Evolutionary conservation across 352 stramenopile genomes (phyloP).

Genomic region (Phytophthora megakarya): DNA sequence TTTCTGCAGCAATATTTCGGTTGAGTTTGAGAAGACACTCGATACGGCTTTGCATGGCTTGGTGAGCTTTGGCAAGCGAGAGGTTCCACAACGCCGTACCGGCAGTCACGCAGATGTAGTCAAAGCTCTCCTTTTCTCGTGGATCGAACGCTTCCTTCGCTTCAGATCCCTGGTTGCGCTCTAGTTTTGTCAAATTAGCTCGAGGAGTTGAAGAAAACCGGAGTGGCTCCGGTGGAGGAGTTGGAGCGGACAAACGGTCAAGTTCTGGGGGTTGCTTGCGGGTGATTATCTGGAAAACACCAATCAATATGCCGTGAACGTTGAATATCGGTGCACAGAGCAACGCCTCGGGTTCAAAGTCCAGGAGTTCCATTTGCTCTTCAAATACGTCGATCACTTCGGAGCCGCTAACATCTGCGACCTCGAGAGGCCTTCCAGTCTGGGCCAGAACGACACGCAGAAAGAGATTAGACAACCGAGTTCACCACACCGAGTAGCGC

Average conservation of each 20-base stretch:
- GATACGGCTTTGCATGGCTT: slow-evolving; percentile 71
- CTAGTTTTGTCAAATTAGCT: slow-evolving; percentile 21
- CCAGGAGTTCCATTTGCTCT: slow-evolving; percentile 67
- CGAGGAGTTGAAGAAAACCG: slow-evolving; percentile 22
- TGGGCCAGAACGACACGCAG: slow-evolving; percentile 19
- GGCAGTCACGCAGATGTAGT: slow-evolving; percentile 61
- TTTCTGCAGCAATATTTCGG: slow-evolving; percentile 72
- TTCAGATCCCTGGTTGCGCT: slow-evolving; percentile 17
- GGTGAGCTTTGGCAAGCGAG: slow-evolving; percentile 63
- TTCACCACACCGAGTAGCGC: neutral
- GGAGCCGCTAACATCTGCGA: slow-evolving; percentile 53
- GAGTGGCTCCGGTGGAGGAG: slow-evolving; percentile 7
- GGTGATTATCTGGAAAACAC: slow-evolving; percentile 69
- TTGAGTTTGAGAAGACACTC: slow-evolving; percentile 76
- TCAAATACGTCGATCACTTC: slow-evolving; percentile 69
- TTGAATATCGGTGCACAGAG: slow-evolving; percentile 68
- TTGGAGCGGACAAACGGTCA: slow-evolving; percentile 1
- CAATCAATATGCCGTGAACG: slow-evolving; percentile 61
- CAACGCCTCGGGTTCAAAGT: slow-evolving; percentile 64
- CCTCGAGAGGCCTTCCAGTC: slow-evolving; percentile 61
- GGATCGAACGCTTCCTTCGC: slow-evolving; percentile 33
- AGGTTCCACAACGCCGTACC: slow-evolving; percentile 77
- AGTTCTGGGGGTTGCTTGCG: slow-evolving; percentile 32
- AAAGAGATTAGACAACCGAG: neutral
- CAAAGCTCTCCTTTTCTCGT: slow-evolving; percentile 53